Evolutionary conservation across 1,284 basidiomycete genomes (phyloP).

Genomic region (Salmacisia buchloeana): DNA sequence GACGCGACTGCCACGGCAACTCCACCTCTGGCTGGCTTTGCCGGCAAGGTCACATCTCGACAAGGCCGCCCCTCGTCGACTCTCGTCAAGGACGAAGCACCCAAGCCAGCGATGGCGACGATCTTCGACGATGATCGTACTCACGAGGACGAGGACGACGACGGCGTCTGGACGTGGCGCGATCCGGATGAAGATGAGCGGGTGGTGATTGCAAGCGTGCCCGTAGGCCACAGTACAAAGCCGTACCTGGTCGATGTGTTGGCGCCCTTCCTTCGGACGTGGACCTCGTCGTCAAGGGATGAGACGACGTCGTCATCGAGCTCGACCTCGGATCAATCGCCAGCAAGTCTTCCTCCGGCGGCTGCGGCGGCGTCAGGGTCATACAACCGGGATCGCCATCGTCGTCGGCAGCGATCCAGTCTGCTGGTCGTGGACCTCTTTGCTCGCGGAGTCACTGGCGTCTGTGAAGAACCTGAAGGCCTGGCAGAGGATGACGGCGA

Average conservation of each 20-base stretch:
- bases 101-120: too few relatives aligned
- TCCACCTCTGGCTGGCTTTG: background rate
- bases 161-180: background rate
- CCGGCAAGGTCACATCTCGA: background rate
- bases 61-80: background rate
- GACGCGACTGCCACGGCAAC: background rate
- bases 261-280: background rate
- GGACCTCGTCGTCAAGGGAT: background rate
- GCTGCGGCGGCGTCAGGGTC: background rate
- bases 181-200: background rate
- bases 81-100: background rate
- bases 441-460: background rate
- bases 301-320: background rate
- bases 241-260: background rate
- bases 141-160: too few relatives aligned
- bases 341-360: too few relatives aligned
- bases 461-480: too few relatives aligned
- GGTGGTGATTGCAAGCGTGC: constrained; percentile 3
- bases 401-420: background rate
- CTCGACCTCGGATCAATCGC: background rate
- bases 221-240: constrained; percentile 6
- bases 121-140: background rate
- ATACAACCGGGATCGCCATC: background rate
- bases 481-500: too few relatives aligned
- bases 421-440: constrained; percentile 3